Evolutionary conservation across 73 alveolate species (phyloP).

Genomic region (Tetrahymena elliotti): DNA sequence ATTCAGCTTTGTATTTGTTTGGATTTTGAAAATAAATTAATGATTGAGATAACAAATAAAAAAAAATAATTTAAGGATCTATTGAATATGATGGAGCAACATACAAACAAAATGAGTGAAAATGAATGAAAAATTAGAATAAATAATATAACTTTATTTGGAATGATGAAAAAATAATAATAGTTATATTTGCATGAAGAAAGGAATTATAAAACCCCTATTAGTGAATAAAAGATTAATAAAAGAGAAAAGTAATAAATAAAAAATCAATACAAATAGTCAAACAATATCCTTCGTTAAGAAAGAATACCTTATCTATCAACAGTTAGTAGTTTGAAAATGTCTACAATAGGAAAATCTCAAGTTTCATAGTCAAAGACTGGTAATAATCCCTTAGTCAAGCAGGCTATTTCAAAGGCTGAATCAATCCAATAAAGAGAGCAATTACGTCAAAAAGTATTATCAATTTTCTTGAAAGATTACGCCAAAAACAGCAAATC

Average conservation of each 20-base stretch:
- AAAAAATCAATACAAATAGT: not conserved
- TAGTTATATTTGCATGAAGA: not conserved
- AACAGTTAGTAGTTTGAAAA: not conserved
- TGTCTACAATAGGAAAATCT: not conserved
- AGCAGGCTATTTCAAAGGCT: conserved; percentile 25
- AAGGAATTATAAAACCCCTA: not conserved
- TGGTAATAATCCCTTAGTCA: not conserved
- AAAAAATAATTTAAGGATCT: not conserved
- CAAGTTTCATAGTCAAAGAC: not conserved
- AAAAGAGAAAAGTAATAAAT: not conserved
- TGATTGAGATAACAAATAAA: not conserved
- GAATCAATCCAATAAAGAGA: conserved; percentile 32
- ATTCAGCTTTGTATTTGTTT: not conserved
- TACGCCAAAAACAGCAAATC: conserved; percentile 22
- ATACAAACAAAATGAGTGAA: not conserved
- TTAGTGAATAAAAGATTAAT: not conserved
- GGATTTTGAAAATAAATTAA: not conserved
- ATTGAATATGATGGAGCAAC: not conserved
- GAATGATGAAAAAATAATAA: not conserved
- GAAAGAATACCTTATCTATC: not conserved
- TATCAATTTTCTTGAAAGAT: conserved; percentile 13
- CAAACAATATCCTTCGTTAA: not conserved
- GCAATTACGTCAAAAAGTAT: conserved; percentile 18
- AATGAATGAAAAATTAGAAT: not conserved
- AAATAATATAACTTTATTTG: not conserved